These are phyloP conservation scores for Dioscorea alata DNA, from an alignment of 106 monocot species.

Conservation along the genomic window DNA sequence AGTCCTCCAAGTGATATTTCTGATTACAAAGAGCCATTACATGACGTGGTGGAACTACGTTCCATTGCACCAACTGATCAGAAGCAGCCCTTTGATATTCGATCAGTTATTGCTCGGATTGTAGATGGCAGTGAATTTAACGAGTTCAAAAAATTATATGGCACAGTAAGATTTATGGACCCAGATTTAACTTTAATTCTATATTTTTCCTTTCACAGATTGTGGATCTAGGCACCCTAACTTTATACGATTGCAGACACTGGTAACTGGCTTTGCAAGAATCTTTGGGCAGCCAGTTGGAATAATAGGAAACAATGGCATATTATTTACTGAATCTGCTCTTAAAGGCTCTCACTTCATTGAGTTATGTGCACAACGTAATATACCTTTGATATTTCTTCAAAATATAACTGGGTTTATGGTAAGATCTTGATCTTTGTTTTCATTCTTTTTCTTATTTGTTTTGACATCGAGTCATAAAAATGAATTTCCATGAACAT, in stretches of 20 bases:
- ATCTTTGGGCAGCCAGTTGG: slow-evolving; percentile 94
- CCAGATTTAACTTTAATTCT: slow-evolving; percentile 2
- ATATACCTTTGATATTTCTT: slow-evolving; percentile 98
- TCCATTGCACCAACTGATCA: slow-evolving; percentile 86
- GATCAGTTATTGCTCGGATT: slow-evolving; percentile 84
- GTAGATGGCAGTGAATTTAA: slow-evolving; percentile 98
- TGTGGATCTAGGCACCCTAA: slow-evolving; percentile 1
- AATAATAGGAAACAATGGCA: slow-evolving; percentile 97
- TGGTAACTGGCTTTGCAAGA: slow-evolving; percentile 95
- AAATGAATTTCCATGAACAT: too few relatives aligned
- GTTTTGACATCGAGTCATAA: not conserved
- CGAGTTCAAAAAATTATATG: slow-evolving; percentile 98
- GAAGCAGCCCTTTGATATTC: slow-evolving; percentile 83
- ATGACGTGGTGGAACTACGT: slow-evolving; percentile 74
- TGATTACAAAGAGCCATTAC: slow-evolving; percentile 62
- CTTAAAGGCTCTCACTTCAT: slow-evolving; percentile 95
- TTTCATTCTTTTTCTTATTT: slow-evolving; percentile 4
- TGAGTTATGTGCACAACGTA: slow-evolving; percentile 88
- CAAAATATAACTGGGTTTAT: slow-evolving; percentile 99
- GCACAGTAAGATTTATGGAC: slow-evolving; percentile 61
- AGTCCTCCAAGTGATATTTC: slow-evolving; percentile 17
- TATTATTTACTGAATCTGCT: slow-evolving; percentile 96
- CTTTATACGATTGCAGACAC: slow-evolving; percentile 51
- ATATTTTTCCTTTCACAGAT: not conserved
- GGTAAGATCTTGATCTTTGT: slow-evolving; percentile 41